phyloP scores from a whole-genome alignment of 2,329 filamentous ascomycete species.

The Monosporascus sp. region DNA sequence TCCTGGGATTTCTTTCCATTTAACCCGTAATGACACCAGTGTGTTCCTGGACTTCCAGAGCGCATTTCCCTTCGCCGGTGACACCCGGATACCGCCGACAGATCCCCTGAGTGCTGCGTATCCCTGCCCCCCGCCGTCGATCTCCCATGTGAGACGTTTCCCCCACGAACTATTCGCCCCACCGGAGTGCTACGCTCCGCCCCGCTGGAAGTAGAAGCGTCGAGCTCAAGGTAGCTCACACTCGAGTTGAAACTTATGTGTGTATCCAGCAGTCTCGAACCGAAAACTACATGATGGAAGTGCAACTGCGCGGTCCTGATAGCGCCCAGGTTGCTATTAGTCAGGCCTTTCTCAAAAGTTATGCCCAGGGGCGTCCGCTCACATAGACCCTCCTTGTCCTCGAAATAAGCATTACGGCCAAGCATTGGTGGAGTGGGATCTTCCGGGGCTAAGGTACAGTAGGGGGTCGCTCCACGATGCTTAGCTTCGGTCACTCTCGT shows the following conservation, averaged over 20 bases:
- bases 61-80: no score
- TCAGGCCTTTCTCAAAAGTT: no score
- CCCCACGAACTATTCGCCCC: neutral
- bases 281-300: no score
- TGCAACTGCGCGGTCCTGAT: no score
- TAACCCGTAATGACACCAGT: neutral
- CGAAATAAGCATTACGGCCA: neutral
- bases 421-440: neutral
- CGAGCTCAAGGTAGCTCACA: constrained; percentile 4
- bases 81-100: no score
- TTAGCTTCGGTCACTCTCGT: neutral
- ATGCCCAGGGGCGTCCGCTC: no score
- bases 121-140: neutral
- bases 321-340: no score
- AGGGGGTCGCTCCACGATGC: neutral
- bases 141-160: neutral
- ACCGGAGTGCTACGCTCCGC: constrained; percentile 19
- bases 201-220: constrained; percentile 17
- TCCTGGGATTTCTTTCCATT: neutral
- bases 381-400: no score
- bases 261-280: no score
- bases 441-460: neutral
- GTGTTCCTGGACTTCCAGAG: neutral
- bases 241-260: no score
- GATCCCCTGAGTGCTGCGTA: no score